Percentiles rank a stretch among this genome's conserved stretches.
Evolutionary conservation across 805 yeast genomes (phyloP).

Genomic region (Pichia deserticola): DNA sequence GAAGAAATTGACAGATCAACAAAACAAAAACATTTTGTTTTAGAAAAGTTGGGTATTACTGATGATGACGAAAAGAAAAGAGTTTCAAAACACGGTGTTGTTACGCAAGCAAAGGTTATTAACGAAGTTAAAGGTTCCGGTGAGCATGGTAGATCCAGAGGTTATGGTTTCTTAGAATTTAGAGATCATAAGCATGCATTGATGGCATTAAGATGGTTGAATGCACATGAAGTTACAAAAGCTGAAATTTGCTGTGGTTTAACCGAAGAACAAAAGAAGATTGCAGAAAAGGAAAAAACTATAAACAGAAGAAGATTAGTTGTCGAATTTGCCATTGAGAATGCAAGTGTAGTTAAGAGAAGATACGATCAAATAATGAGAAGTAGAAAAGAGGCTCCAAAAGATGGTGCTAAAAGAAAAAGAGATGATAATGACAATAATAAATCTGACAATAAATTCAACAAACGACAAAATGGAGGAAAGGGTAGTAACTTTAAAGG

Average conservation of each 20-base stretch:
- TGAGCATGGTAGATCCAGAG: constrained; percentile 84
- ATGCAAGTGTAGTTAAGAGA: constrained; percentile 88
- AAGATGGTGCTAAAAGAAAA: constrained; percentile 10
- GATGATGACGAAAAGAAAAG: constrained; percentile 40
- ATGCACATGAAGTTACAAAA: constrained; percentile 76
- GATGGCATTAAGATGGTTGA: constrained; percentile 95
- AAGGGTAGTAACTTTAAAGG: constrained; percentile 7
- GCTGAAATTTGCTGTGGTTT: constrained; percentile 69
- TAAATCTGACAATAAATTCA: background rate
- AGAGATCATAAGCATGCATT: constrained; percentile 88
- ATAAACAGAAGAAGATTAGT: constrained; percentile 65
- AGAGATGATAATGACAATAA: constrained; percentile 18
- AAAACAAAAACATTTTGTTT: constrained; percentile 43
- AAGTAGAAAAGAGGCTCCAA: constrained; percentile 22
- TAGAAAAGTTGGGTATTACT: constrained; percentile 31
- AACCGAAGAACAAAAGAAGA: constrained; percentile 56
- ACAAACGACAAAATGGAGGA: constrained; percentile 5
- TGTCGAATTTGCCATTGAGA: constrained; percentile 93
- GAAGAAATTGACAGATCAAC: constrained; percentile 83
- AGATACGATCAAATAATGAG: constrained; percentile 58
- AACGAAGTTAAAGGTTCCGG: constrained; percentile 89
- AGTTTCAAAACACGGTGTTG: constrained; percentile 80
- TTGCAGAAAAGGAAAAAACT: constrained; percentile 43
- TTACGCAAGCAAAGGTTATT: constrained; percentile 86
- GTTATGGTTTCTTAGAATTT: constrained; percentile 92